phyloP scores from a whole-genome alignment of 2,329 filamentous ascomycete genomes.

The Paecilomyces dactylethromorphus region DNA sequence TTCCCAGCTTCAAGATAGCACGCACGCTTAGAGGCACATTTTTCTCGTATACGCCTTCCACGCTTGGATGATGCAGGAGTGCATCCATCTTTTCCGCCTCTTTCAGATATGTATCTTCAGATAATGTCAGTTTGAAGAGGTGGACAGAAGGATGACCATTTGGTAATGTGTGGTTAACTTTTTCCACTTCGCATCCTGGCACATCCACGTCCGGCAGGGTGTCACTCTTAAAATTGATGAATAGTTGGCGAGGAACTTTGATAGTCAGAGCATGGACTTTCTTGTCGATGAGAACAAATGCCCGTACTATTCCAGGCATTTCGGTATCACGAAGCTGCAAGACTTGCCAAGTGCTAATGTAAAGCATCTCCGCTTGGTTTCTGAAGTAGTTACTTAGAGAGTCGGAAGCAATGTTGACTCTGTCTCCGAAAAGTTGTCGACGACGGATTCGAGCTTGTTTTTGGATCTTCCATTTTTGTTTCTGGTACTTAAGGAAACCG shows the following conservation, averaged over 20 bases:
- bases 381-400: slow-evolving; percentile 69
- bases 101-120: slow-evolving; percentile 79
- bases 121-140: slow-evolving; percentile 86
- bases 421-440: slow-evolving; percentile 88
- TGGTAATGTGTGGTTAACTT: slow-evolving; percentile 85
- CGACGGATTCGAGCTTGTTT: slow-evolving; percentile 80
- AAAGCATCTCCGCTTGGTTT: slow-evolving; percentile 84
- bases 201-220: slow-evolving; percentile 86
- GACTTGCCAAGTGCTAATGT: slow-evolving; percentile 91
- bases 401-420: slow-evolving; percentile 55
- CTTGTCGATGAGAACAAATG: slow-evolving; percentile 86
- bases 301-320: slow-evolving; percentile 76
- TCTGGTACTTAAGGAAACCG: slow-evolving; percentile 87
- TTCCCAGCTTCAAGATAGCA: slow-evolving; percentile 83
- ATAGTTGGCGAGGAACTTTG: slow-evolving; percentile 81
- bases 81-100: slow-evolving; percentile 76
- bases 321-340: slow-evolving; percentile 79
- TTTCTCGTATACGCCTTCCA: slow-evolving; percentile 96
- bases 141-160: slow-evolving; percentile 93
- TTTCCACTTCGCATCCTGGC: slow-evolving; percentile 79
- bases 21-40: slow-evolving; percentile 81
- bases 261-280: slow-evolving; percentile 86
- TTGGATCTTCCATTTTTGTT: slow-evolving; percentile 98
- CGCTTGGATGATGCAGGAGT: slow-evolving; percentile 84
- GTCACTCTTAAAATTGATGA: slow-evolving; percentile 81